Evolutionary conservation across 148 eudicot genomes (phyloP).

Genomic region (Arbutus unedo): DNA sequence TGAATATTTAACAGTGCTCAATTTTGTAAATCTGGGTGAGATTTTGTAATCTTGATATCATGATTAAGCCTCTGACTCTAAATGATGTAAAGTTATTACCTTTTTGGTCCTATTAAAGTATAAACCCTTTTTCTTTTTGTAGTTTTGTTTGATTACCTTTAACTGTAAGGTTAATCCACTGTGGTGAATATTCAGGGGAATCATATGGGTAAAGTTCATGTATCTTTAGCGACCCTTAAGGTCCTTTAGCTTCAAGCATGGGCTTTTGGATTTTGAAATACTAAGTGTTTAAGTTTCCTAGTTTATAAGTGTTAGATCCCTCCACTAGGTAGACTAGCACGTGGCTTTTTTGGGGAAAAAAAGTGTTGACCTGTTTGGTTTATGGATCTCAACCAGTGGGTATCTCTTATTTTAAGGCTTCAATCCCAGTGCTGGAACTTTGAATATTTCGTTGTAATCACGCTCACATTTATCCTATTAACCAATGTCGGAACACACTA

Average conservation of each 20-base stretch:
- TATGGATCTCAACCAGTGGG: slow-evolving; percentile 30
- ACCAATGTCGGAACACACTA: not conserved
- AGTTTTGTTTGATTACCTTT: slow-evolving; percentile 23
- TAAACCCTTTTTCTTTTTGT: slow-evolving; percentile 21
- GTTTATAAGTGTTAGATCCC: slow-evolving; percentile 30
- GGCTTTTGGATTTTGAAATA: not conserved
- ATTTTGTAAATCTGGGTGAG: not conserved
- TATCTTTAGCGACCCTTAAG: slow-evolving; percentile 35
- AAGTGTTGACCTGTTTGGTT: slow-evolving; percentile 40
- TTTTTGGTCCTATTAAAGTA: slow-evolving; percentile 22
- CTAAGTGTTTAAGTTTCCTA: slow-evolving; percentile 7
- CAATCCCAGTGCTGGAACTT: not conserved
- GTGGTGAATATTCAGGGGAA: slow-evolving; percentile 19
- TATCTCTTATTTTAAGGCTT: slow-evolving; percentile 9
- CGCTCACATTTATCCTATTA: not conserved
- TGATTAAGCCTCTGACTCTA: not conserved
- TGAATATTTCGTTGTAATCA: not conserved
- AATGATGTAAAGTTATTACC: slow-evolving; percentile 21
- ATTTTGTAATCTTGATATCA: not conserved
- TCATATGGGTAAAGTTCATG: slow-evolving; percentile 21
- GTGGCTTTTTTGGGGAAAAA: slow-evolving; percentile 30
- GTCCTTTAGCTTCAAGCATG: slow-evolving; percentile 20
- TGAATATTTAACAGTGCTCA: not conserved
- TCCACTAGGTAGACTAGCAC: slow-evolving; percentile 48
- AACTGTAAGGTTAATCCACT: not conserved